Conservation (phyloP, 2,329 filamentous ascomycete genomes). For the Trichoderma polysporum region DNA sequence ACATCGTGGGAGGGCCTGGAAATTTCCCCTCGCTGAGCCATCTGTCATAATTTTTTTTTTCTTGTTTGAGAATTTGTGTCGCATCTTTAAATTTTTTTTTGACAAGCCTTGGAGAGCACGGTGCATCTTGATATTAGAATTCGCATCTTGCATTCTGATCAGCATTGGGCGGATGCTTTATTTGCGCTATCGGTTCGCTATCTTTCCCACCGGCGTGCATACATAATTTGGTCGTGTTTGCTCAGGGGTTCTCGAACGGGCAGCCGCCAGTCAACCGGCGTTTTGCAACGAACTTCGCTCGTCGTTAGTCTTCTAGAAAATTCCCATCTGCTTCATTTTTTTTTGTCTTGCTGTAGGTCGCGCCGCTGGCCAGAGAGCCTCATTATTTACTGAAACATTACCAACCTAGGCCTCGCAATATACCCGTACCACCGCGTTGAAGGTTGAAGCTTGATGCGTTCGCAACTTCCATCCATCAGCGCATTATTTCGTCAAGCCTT, state of each 20-base stretch:
- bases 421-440: slow-evolving; percentile 20
- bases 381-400: background rate
- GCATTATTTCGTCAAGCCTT: slow-evolving; percentile 21
- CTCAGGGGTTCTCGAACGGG: slow-evolving; percentile 31
- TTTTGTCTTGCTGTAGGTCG: background rate
- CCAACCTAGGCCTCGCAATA: slow-evolving; percentile 25
- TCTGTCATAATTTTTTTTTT: slow-evolving; percentile 2
- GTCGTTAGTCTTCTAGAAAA: slow-evolving; percentile 7
- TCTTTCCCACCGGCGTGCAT: slow-evolving; percentile 14
- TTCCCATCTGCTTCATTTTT: background rate
- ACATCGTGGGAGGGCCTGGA: slow-evolving; percentile 1
- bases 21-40: slow-evolving; percentile 19
- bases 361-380: background rate
- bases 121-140: background rate
- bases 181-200: slow-evolving; percentile 21
- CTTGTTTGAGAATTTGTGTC: slow-evolving; percentile 2
- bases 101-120: background rate
- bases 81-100: slow-evolving; percentile 2
- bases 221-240: slow-evolving; percentile 28
- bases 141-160: background rate
- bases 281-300: slow-evolving; percentile 16
- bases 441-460: slow-evolving; percentile 33
- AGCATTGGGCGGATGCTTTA: slow-evolving; percentile 9
- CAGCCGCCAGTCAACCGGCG: slow-evolving; percentile 12
- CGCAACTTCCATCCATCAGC: slow-evolving; percentile 23